These are phyloP conservation scores for Pilasporangium apinafurcum DNA, from an alignment of 352 stramenopile species.

Conservation along the genomic window DNA sequence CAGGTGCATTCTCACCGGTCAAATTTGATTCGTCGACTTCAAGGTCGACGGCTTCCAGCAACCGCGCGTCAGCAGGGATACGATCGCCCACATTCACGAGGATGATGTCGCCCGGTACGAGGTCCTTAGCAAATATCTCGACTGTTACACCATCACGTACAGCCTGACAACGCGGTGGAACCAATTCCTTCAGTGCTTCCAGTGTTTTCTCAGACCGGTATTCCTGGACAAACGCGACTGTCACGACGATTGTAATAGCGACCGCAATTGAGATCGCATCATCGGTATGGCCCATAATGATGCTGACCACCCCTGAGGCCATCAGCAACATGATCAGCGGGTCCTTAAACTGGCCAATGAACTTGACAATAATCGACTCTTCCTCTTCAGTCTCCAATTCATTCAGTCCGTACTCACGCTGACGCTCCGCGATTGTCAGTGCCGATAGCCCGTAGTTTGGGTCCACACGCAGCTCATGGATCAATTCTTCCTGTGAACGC, in stretches of 20 bases:
- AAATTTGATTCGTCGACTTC: slow-evolving; percentile 94
- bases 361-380: slow-evolving; percentile 88
- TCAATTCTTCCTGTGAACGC: slow-evolving; percentile 44
- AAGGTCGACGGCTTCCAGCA: slow-evolving; percentile 85
- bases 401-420: slow-evolving; percentile 68
- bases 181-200: slow-evolving; percentile 76
- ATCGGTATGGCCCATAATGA: slow-evolving; percentile 91
- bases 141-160: slow-evolving; percentile 42
- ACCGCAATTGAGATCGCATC: slow-evolving; percentile 95
- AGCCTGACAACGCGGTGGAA: slow-evolving; percentile 65
- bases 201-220: slow-evolving; percentile 85
- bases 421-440: slow-evolving; percentile 45
- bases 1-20: slow-evolving; percentile 89
- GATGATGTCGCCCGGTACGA: slow-evolving; percentile 83
- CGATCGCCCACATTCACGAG: slow-evolving; percentile 91
- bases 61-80: slow-evolving; percentile 88
- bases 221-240: slow-evolving; percentile 93
- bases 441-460: slow-evolving; percentile 50
- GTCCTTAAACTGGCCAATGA: slow-evolving; percentile 95
- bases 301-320: slow-evolving; percentile 85
- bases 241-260: slow-evolving; percentile 95
- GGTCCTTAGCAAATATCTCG: slow-evolving; percentile 69
- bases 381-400: slow-evolving; percentile 67
- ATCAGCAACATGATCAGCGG: slow-evolving; percentile 96
- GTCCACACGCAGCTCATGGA: slow-evolving; percentile 61